A percentile compares a stretch with the other conserved stretches of the same genome.
These are phyloP conservation scores for Kondoa subrosea DNA, from an alignment of 768 basidiomycete genomes.

Conservation along the genomic window DNA sequence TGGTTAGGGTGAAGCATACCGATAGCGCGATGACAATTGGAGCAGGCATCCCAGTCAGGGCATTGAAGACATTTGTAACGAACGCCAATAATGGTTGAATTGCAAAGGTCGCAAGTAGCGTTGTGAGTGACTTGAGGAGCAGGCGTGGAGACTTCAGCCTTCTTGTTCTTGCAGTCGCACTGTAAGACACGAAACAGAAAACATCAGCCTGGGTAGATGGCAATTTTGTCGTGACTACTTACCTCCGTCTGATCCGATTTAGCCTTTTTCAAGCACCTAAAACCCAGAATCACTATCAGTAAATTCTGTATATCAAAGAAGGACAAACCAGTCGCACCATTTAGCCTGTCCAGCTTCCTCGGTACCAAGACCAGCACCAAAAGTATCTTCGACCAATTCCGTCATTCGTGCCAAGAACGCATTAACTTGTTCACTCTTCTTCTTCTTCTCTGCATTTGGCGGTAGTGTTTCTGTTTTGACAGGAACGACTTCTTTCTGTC, in stretches of 20 bases:
- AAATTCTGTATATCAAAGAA: too few relatives aligned
- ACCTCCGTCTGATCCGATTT: too few relatives aligned
- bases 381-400: slow-evolving; percentile 4
- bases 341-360: too few relatives aligned
- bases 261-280: too few relatives aligned
- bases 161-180: not conserved
- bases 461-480: too few relatives aligned
- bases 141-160: not conserved
- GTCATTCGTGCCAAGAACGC: slow-evolving; percentile 4
- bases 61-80: slow-evolving; percentile 6
- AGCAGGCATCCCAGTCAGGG: slow-evolving; percentile 3
- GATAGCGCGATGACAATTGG: not conserved
- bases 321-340: too few relatives aligned
- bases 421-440: not conserved
- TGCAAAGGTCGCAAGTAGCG: slow-evolving; percentile 7
- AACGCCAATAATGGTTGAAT: not conserved
- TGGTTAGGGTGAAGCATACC: not conserved
- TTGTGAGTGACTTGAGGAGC: not conserved
- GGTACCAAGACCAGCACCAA: slow-evolving; percentile 1
- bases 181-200: not conserved
- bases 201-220: too few relatives aligned
- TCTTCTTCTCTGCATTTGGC: too few relatives aligned
- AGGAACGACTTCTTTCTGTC: too few relatives aligned
- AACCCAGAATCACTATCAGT: too few relatives aligned
- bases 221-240: too few relatives aligned